These are phyloP conservation scores for Phenoliferia sp. DNA, from an alignment of 1,284 basidiomycete genomes.

Conservation along the genomic window DNA sequence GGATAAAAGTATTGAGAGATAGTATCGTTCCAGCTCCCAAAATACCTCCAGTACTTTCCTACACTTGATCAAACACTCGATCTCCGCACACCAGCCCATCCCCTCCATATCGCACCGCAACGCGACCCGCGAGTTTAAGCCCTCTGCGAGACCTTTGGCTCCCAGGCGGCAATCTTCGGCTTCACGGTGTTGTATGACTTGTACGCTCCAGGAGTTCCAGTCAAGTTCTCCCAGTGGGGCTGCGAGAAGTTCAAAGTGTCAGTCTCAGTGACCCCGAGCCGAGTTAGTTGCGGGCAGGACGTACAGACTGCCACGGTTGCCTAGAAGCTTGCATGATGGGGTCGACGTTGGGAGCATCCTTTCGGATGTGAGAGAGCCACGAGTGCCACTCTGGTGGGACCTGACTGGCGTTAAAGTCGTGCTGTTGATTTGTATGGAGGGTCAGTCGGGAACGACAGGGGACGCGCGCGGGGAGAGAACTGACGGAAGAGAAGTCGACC, in stretches of 20 bases:
- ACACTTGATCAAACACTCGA: no score
- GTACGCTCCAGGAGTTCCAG: constrained; percentile 83
- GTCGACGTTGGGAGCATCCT: constrained; percentile 70
- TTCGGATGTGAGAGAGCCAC: constrained; percentile 86
- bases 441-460: not conserved
- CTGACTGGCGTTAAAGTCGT: constrained; percentile 82
- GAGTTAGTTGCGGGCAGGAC: constrained; percentile 39
- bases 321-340: constrained; percentile 59
- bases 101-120: no score
- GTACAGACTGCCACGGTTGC: constrained; percentile 76
- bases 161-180: constrained; percentile 78
- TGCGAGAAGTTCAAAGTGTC: constrained; percentile 40
- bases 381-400: constrained; percentile 91
- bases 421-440: constrained; percentile 40
- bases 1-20: no score
- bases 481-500: constrained; percentile 82
- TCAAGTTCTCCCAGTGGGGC: constrained; percentile 80
- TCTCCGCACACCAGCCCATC: no score
- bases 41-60: no score
- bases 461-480: constrained; percentile 23
- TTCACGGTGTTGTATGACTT: constrained; percentile 77
- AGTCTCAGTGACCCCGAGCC: not conserved
- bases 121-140: not conserved
- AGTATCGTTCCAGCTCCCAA: no score
- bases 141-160: constrained; percentile 57